phyloP scores from a whole-genome alignment of 1,139 yeast species.

The Geotrichum restrictum region DNA sequence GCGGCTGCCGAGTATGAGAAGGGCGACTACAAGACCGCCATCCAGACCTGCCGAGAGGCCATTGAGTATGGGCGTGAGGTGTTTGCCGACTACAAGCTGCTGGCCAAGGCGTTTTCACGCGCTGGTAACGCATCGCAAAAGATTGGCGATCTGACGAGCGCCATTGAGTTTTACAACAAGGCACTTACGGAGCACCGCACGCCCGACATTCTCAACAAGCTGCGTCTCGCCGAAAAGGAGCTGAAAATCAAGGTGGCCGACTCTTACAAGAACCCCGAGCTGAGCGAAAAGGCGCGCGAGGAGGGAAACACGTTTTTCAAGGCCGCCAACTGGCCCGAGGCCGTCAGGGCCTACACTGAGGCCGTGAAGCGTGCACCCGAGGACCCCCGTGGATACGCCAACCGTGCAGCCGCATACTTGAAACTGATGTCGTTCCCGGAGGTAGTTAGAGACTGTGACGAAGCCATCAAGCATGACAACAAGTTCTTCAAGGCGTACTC shows the following conservation, averaged over 20 bases:
- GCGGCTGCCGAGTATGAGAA: slow-evolving; percentile 98
- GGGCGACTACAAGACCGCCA: slow-evolving; percentile 83
- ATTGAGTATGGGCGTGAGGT: slow-evolving; percentile 83
- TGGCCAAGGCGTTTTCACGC: slow-evolving; percentile 92
- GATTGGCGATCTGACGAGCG: slow-evolving; percentile 64
- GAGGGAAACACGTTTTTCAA: slow-evolving; percentile 87
- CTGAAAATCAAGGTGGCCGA: slow-evolving; percentile 72
- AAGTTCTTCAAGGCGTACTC: slow-evolving; percentile 89
- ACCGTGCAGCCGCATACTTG: slow-evolving; percentile 95
- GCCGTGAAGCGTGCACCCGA: slow-evolving; percentile 94
- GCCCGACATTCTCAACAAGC: slow-evolving; percentile 84
- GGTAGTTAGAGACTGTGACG: slow-evolving; percentile 86
- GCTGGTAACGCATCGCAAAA: slow-evolving; percentile 80
- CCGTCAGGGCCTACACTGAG: slow-evolving; percentile 91
- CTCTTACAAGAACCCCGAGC: slow-evolving; percentile 79
- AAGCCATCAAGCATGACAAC: slow-evolving; percentile 85
- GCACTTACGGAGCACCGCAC: slow-evolving; percentile 97
- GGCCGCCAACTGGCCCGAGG: slow-evolving; percentile 94
- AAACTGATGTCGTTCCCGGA: slow-evolving; percentile 97
- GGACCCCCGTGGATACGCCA: slow-evolving; percentile 95
- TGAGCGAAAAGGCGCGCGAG: slow-evolving; percentile 93
- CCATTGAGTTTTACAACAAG: slow-evolving; percentile 78
- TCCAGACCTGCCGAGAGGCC: slow-evolving; percentile 74
- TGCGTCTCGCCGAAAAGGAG: slow-evolving; percentile 83
- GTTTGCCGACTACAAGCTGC: slow-evolving; percentile 86